A percentile compares a stretch with the other conserved stretches of the same genome.
Conservation (phyloP, 1,139 yeast genomes). For the Lodderomyces oxycetoniae region DNA sequence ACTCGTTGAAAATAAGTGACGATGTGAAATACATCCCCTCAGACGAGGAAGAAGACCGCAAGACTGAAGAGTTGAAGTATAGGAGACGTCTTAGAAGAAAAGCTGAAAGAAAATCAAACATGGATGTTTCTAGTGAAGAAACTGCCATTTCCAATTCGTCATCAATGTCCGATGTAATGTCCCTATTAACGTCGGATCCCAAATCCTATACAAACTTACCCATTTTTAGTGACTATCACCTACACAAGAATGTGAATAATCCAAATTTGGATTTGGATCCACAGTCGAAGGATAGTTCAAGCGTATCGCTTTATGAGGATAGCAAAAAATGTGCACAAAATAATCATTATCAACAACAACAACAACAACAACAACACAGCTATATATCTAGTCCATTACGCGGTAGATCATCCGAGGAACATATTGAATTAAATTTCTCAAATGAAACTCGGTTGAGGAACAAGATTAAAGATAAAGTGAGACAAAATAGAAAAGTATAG, state of each 20-base stretch:
- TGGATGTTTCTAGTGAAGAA: neutral
- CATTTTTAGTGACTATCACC: constrained; percentile 45
- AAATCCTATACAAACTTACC: constrained; percentile 54
- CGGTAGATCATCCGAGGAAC: constrained; percentile 21
- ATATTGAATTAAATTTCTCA: constrained; percentile 35
- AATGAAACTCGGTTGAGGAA: constrained; percentile 20
- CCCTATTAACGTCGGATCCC: constrained; percentile 47
- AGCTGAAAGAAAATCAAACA: constrained; percentile 15
- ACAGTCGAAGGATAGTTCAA: constrained; percentile 19
- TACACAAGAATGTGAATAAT: constrained; percentile 33
- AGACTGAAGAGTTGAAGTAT: constrained; percentile 49
- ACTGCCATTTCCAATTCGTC: constrained; percentile 21
- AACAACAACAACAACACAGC: neutral
- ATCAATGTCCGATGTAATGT: constrained; percentile 48
- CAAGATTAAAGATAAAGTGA: constrained; percentile 33
- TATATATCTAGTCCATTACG: constrained; percentile 8
- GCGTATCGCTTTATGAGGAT: constrained; percentile 29
- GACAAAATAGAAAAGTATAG: constrained; percentile 28
- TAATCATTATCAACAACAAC: constrained; percentile 15
- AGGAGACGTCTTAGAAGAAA: constrained; percentile 34
- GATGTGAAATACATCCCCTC: constrained; percentile 33
- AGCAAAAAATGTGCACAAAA: too few relatives aligned
- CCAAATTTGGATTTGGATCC: constrained; percentile 21
- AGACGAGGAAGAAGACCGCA: constrained; percentile 53
- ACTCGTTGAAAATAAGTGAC: constrained; percentile 25